These are phyloP conservation scores for Mrakia hoshinonis DNA, from an alignment of 768 basidiomycete species.

Conservation along the genomic window DNA sequence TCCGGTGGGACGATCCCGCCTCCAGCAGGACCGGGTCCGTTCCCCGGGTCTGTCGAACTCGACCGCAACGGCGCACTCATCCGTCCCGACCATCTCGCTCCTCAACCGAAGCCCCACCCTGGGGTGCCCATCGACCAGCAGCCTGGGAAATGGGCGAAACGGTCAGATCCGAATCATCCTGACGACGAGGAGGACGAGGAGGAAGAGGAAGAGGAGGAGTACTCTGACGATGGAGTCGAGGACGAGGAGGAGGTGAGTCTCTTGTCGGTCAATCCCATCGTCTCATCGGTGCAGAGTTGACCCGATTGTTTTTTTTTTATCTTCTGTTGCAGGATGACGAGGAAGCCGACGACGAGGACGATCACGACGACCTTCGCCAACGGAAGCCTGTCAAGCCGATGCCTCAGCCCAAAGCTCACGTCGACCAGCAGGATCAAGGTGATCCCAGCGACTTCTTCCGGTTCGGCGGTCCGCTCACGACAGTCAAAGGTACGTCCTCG, in stretches of 20 bases:
- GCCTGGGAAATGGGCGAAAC: conserved; percentile 9
- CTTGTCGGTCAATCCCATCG: not conserved
- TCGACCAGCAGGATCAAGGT: conserved; percentile 21
- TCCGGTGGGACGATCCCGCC: conserved; percentile 74
- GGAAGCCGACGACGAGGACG: conserved; percentile 48
- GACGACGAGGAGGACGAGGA: conserved; percentile 27
- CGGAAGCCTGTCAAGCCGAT: conserved; percentile 11
- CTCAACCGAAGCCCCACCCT: conserved; percentile 30
- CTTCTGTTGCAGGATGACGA: conserved; percentile 39
- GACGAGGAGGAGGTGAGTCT: conserved; percentile 28
- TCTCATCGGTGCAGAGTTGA: not conserved
- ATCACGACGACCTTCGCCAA: conserved; percentile 45
- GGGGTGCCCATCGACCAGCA: conserved; percentile 32
- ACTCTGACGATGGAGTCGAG: conserved; percentile 27
- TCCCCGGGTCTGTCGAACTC: conserved; percentile 94
- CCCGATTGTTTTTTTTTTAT: too few relatives aligned
- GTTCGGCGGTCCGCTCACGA: conserved; percentile 69
- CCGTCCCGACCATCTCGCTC: conserved; percentile 43
- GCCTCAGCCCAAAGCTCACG: conserved; percentile 12
- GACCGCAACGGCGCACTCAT: conserved; percentile 79
- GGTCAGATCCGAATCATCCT: not conserved
- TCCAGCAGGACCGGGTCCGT: conserved; percentile 92
- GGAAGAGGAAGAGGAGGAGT: conserved; percentile 29
- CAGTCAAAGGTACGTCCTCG: conserved; percentile 47
- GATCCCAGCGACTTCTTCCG: conserved; percentile 54